A percentile compares a stretch with the other conserved stretches of the same genome.
phyloP scores from a whole-genome alignment of 306 rosid species.

The Psophocarpus tetragonolobus region DNA sequence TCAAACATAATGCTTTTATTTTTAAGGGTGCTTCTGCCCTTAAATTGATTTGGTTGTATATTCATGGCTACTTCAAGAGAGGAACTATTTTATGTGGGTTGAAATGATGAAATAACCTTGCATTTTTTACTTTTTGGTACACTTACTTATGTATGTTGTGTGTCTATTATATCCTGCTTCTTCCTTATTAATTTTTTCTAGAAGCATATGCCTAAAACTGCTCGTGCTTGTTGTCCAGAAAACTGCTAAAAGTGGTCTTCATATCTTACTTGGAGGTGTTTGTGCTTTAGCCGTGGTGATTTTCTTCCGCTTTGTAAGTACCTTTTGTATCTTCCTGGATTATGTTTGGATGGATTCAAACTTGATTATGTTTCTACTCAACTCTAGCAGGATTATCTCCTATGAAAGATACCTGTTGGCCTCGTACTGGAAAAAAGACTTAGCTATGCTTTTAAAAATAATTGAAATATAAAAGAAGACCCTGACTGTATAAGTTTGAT shows the following conservation, averaged over 20 bases:
- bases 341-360: slow-evolving; percentile 27
- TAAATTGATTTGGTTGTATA: not conserved
- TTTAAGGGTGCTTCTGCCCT: slow-evolving; percentile 11
- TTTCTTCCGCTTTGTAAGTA: slow-evolving; percentile 96
- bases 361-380: not conserved
- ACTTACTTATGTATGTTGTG: not conserved
- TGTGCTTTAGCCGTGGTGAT: slow-evolving; percentile 95
- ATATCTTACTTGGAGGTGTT: slow-evolving; percentile 90
- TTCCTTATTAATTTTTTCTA: slow-evolving; percentile 26
- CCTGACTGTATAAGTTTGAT: slow-evolving; percentile 16
- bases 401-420: not conserved
- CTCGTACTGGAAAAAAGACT: not conserved
- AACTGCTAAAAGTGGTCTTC: slow-evolving; percentile 94
- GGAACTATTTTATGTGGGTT: not conserved
- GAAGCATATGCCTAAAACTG: slow-evolving; percentile 21
- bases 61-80: slow-evolving; percentile 19
- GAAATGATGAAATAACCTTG: slow-evolving; percentile 8
- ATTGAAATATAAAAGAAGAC: slow-evolving; percentile 15
- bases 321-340: not conserved
- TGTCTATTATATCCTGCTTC: slow-evolving; percentile 12
- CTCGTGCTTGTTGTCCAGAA: slow-evolving; percentile 58
- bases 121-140: not conserved
- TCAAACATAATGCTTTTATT: slow-evolving; percentile 22
- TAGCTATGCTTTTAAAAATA: slow-evolving; percentile 4
- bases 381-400: not conserved